phyloP scores from a whole-genome alignment of 2,329 filamentous ascomycete species.

The Ceratocystis variospora region DNA sequence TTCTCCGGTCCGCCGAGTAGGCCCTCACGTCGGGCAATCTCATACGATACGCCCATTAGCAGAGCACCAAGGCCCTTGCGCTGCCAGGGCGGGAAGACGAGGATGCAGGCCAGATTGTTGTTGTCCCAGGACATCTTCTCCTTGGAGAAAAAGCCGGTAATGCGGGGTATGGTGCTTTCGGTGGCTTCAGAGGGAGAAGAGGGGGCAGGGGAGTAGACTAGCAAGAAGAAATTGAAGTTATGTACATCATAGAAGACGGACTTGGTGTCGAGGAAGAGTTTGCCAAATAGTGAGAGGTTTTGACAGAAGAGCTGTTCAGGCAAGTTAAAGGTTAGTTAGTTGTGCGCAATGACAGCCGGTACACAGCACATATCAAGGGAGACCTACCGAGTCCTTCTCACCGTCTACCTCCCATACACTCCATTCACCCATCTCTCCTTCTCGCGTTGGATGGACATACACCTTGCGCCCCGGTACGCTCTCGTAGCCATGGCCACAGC shows the following conservation, averaged over 20 bases:
- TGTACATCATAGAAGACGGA: conserved; percentile 95
- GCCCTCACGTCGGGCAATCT: conserved; percentile 70
- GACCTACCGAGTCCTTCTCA: conserved; percentile 55
- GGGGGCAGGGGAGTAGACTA: conserved; percentile 53
- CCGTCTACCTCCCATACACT: conserved; percentile 89
- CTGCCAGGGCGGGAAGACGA: conserved; percentile 93
- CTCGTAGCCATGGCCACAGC: conserved; percentile 27
- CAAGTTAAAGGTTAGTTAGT: too few species aligned
- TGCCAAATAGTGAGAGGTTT: conserved; percentile 89
- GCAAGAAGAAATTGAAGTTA: conserved; percentile 86
- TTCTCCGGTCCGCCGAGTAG: conserved; percentile 87
- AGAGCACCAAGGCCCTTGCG: conserved; percentile 75
- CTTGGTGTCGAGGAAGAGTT: conserved; percentile 95
- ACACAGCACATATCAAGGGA: background rate
- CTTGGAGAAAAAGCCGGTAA: conserved; percentile 96
- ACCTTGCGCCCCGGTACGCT: conserved; percentile 54
- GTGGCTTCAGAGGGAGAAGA: conserved; percentile 5
- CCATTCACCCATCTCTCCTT: conserved; percentile 55
- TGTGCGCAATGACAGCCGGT: conserved; percentile 10
- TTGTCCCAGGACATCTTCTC: conserved; percentile 99
- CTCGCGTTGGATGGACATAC: conserved; percentile 49
- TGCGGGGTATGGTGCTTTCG: conserved; percentile 28
- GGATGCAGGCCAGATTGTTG: conserved; percentile 92
- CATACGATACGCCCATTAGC: conserved; percentile 87
- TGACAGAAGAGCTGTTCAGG: conserved; percentile 63